Evolutionary conservation across 2,329 filamentous ascomycete species (phyloP), one percentile per base, ranked within the genome.

Genomic region (Xylaria sp.): DNA sequence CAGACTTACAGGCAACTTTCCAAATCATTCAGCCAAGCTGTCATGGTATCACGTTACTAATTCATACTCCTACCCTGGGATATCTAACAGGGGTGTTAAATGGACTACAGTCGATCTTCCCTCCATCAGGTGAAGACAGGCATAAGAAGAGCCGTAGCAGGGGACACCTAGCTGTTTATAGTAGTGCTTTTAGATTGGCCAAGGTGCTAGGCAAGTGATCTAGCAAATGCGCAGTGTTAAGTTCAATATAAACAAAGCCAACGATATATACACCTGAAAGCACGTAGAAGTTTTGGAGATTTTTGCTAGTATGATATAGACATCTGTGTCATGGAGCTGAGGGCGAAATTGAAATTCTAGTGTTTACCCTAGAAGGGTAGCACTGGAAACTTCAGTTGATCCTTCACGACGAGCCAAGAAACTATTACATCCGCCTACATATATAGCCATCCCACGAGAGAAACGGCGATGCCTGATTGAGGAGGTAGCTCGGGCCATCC

Each of bases 381-480:
- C 9, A 55, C 8, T 55, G 6, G 20, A n/a, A n/a, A n/a, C 57
- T 15, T 56, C 28, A 32, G 25, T 50, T 50, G 57, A 66, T 61
- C 57, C 57, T 61, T 56, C 57, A 51, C 7, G 23, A 6, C 28
- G n/a, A 37, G 39, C 39, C 55, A 58, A 58, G 37, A 9, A 44
- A 7, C 4, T 8, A 41, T 23, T 41, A 7, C 25, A 25, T 58
- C n/a, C 39, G 50, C 57, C 57, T 60, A 57, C 56, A 55, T 61
- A 10, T 28, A 10, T 7, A 37, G 37, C 12, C 32, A 66, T 62
- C 56, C 37, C 23, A 54, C 25, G 25, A 46, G 41, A 18, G 4
- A 46, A 46, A 20, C 25, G 34, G 6, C 55, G 63, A 52, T 34
- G n/a, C 63, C 39, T 6, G 28, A 66, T 56, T 66, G n/a, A 57